A percentile compares a stretch with the other conserved stretches of the same genome.
Evolutionary conservation across 163 green algal genomes (phyloP).

Genomic region (Prototheca cutis): DNA sequence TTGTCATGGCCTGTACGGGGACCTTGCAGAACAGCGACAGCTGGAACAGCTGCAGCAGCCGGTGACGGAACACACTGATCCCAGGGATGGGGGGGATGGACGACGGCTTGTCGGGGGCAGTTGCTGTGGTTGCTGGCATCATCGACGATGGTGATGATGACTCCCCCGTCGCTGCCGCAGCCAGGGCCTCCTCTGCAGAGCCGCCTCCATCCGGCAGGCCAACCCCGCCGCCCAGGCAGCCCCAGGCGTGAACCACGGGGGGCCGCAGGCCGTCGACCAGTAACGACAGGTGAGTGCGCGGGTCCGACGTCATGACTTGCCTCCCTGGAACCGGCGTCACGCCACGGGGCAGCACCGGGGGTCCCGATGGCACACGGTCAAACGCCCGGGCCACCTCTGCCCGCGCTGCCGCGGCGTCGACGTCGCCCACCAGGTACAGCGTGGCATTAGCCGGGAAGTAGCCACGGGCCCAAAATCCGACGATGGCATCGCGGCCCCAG

Average conservation of each 20-base stretch:
- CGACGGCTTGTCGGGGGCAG: conserved; percentile 3
- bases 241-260: conserved; percentile 75
- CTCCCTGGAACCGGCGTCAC: neutral
- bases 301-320: neutral
- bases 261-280: conserved; percentile 42
- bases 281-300: neutral
- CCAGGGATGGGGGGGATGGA: too few species aligned
- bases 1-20: conserved; percentile 58
- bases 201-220: too few species aligned
- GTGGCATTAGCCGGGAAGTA: conserved; percentile 97
- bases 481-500: conserved; percentile 65
- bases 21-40: conserved; percentile 96
- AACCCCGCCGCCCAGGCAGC: conserved; percentile 29
- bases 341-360: neutral
- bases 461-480: conserved; percentile 80
- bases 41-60: conserved; percentile 88
- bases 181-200: too few species aligned
- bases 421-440: conserved; percentile 88
- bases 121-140: too few species aligned
- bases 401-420: conserved; percentile 43
- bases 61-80: conserved; percentile 80
- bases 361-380: conserved; percentile 33
- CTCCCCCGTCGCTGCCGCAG: too few species aligned
- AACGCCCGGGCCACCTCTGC: conserved; percentile 59
- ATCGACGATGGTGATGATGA: too few species aligned